Base-by-base conservation (phyloP, 208 protist species). In the Leishmania tropica region DNA sequence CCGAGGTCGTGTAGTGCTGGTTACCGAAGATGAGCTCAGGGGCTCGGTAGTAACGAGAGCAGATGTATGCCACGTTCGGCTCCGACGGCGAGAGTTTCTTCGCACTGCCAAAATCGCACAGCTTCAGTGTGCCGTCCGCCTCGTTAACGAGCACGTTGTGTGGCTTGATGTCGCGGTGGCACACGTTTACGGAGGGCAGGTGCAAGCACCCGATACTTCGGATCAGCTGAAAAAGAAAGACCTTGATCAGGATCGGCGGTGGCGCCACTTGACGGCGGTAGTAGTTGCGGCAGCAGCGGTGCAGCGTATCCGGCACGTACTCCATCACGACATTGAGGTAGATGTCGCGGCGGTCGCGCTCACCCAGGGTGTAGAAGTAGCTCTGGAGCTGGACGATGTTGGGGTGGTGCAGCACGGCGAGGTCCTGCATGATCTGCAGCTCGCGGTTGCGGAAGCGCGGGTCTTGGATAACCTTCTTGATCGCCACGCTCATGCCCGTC, bases 261-360 rank as follows among this genome's bases (percentile, higher is more conserved):
- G 93, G 90, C 19, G 64, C 76, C 73, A 93, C 76, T 79, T 98
- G 96, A 47, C 89, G 89, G 58, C 99, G 98, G 75, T 91, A 94
- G 92, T 99, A 99, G 80, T 99, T 95, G 48, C 98, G 92, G 62
- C 93, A 94, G 54, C 98, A 92, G 42, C 97, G 92, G 85, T 99
- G 99, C 28, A 99, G 89, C 15, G 99, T 99, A 74, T 99, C 95
- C 0, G 99, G 99, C 10, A 99, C 90, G 94, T 98, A 99, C 84
- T 99, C 99, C 92, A 99, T 96, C 10, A 99, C 99, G n/a, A 99
- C 90, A 88, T 99, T 99, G 48, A 99, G 94, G 88, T 99, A 99
- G 17, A 99, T 88, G 82, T 99, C 99, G 54, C 98, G 96, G 56
- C 89, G 86, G 84, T 98, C 84, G 51, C 83, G 89, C 90, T 99